Evolutionary conservation across 148 eudicot genomes (phyloP).

Genomic region (Camellia lanceoleosa): DNA sequence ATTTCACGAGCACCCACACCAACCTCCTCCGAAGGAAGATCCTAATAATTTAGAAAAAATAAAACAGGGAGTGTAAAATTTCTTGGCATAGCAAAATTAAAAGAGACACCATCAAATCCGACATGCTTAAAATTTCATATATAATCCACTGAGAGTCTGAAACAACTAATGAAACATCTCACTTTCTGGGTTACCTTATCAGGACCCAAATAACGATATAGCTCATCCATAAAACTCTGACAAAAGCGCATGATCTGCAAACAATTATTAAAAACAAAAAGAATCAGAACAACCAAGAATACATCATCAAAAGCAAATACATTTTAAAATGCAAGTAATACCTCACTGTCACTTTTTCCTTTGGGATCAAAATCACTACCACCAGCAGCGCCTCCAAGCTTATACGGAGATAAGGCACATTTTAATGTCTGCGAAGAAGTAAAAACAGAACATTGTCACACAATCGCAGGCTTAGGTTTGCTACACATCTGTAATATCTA

Average conservation of each 20-base stretch:
- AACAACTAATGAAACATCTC: background rate
- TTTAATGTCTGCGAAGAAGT: constrained; percentile 63
- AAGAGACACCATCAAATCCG: background rate
- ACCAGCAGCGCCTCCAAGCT: constrained; percentile 97
- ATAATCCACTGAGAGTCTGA: background rate
- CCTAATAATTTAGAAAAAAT: constrained; percentile 35
- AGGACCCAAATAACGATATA: constrained; percentile 87
- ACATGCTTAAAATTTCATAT: background rate
- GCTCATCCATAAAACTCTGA: constrained; percentile 93
- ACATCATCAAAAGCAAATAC: background rate
- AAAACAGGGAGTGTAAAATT: background rate
- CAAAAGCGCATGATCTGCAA: constrained; percentile 89
- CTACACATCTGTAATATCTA: background rate
- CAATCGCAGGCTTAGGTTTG: background rate
- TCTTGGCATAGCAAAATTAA: background rate
- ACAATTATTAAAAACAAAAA: background rate
- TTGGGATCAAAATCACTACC: constrained; percentile 99
- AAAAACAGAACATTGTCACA: constrained; percentile 1
- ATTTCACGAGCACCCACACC: constrained; percentile 98
- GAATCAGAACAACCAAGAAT: background rate
- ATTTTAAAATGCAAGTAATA: constrained; percentile 23
- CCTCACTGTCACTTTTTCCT: constrained; percentile 96
- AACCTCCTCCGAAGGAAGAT: constrained; percentile 98
- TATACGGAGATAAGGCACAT: constrained; percentile 91
- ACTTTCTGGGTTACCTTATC: constrained; percentile 63